Conservation (phyloP, 2,329 filamentous ascomycete genomes). For the Pseudogymnoascus sp. region DNA sequence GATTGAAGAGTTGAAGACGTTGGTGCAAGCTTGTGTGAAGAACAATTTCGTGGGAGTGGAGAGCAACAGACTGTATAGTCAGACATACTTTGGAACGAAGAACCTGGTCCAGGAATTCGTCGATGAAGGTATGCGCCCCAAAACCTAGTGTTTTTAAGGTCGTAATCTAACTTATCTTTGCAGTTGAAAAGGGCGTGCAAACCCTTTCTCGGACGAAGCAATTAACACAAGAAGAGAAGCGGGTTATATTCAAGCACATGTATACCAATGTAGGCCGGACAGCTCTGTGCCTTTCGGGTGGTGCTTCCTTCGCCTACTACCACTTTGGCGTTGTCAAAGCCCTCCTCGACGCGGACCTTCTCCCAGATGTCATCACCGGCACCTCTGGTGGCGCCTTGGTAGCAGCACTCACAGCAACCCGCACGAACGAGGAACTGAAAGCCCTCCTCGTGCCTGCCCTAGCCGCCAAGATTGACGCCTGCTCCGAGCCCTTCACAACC, state of each 20-base stretch:
- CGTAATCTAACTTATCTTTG: neutral
- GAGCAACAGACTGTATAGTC: constrained; percentile 89
- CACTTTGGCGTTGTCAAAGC: constrained; percentile 92
- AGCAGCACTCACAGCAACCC: constrained; percentile 77
- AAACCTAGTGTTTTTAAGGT: constrained; percentile 12
- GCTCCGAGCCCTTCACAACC: constrained; percentile 65
- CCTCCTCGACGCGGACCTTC: constrained; percentile 73
- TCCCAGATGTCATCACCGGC: constrained; percentile 92
- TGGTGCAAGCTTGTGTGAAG: constrained; percentile 89
- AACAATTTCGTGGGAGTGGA: constrained; percentile 96
- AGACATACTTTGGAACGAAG: constrained; percentile 98
- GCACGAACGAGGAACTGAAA: constrained; percentile 87
- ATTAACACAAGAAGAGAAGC: constrained; percentile 66
- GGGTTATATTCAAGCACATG: constrained; percentile 76
- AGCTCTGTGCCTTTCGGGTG: constrained; percentile 86
- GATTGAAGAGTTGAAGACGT: constrained; percentile 66
- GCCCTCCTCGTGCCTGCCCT: constrained; percentile 78
- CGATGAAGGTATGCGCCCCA: constrained; percentile 59
- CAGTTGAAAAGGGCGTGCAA: constrained; percentile 59
- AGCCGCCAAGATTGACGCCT: constrained; percentile 78
- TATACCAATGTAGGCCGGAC: constrained; percentile 89
- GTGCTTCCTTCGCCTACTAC: constrained; percentile 92
- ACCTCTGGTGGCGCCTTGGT: constrained; percentile 92
- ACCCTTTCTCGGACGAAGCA: constrained; percentile 64
- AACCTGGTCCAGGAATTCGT: constrained; percentile 83